Evolutionary conservation across 2,329 filamentous ascomycete species (phyloP), one percentile per base, ranked within the genome.

Genomic region (Cryphonectria nitschkei): DNA sequence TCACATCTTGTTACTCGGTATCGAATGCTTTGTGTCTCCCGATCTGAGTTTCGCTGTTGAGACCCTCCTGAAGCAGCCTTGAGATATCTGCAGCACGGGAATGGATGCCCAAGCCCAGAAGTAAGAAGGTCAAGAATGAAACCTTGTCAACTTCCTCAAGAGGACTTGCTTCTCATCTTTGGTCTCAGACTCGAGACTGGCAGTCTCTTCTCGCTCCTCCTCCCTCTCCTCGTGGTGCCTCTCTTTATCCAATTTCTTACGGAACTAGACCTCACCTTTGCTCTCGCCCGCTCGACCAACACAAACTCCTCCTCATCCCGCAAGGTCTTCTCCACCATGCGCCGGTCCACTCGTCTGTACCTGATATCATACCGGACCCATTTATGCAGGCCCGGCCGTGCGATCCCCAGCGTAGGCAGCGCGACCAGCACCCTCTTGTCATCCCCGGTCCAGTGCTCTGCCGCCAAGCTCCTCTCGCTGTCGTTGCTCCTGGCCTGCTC

Each of bases 361-460:
- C 85, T 79, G 2, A 84, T 78, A 72, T 88, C 83, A 68, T 83
- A 88, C 65, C 80, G 76, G 9, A 88, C 75, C 85, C 84, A 87
- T 39, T 83, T 74, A 60, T 84, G 81, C 32, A 87, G 71, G 0
- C 82, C 81, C 0, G 85, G 85, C 9, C 87, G 71, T 1, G 82
- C 77, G 5, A 88, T 76, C 0, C 83, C 84, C 60, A 90, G 76
- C 32, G 85, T 87, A 3, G 87, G 87, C 71, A 89, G 79, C 34
- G 85, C 86, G 16, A 90, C 73, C 69, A 89, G 76, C 56, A 81
- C 82, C 75, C 82, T 74, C 29, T 78, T 78, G 16, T 72, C 46
- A 22, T 46, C 50, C 46, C 61, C 37, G 58, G 52, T 16, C 68
- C 32, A 3, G 34, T 26, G 29, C 41, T 46, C 29, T 16, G 37